These are phyloP conservation scores for Naganishia antarctica DNA, from an alignment of 768 basidiomycete species.

Conservation along the genomic window DNA sequence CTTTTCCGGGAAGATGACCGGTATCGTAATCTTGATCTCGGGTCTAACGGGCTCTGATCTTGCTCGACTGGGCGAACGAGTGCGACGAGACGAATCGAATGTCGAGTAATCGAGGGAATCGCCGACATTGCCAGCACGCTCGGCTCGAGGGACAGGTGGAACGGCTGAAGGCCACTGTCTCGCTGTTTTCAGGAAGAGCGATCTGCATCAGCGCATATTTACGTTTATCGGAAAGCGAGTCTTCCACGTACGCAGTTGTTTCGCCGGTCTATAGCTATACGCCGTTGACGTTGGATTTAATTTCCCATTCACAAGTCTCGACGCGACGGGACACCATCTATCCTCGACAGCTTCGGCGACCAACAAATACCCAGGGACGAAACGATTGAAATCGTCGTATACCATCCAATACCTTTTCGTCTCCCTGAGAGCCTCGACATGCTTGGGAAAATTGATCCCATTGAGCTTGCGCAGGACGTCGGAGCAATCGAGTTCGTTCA, in stretches of 20 bases:
- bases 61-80: background rate
- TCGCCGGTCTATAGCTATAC: no score
- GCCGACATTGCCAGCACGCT: background rate
- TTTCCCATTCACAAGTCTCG: slow-evolving; percentile 7
- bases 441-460: slow-evolving; percentile 13
- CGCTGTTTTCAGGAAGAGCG: background rate
- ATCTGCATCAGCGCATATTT: no score
- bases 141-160: background rate
- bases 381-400: background rate
- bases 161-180: background rate
- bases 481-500: background rate
- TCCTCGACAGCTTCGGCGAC: background rate
- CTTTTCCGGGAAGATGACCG: background rate
- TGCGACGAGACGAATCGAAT: background rate
- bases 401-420: background rate
- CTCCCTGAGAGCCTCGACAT: background rate
- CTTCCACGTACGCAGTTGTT: no score
- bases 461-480: background rate
- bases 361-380: background rate
- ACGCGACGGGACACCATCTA: background rate
- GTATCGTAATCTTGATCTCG: background rate
- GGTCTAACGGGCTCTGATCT: background rate
- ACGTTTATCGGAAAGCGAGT: no score
- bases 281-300: background rate
- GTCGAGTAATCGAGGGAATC: background rate